Conservation (phyloP, 371 early-diverging fungal species). For the Batkoa obscura region DNA sequence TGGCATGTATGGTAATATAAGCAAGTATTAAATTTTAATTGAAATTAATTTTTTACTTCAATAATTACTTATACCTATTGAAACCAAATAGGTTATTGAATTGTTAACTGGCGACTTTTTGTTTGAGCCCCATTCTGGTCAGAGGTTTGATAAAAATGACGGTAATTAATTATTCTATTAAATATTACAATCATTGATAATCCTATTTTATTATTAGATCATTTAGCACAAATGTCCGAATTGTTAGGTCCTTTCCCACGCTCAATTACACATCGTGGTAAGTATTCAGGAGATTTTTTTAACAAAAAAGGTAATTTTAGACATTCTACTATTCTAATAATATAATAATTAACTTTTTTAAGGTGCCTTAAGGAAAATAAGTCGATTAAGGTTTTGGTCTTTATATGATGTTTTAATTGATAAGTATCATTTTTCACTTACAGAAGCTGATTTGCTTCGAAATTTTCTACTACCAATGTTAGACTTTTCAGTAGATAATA, state of each 20-base stretch:
- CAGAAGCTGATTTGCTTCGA: slow-evolving; percentile 35
- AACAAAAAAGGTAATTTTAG: slow-evolving; percentile 46
- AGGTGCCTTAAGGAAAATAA: slow-evolving; percentile 68
- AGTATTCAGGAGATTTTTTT: slow-evolving; percentile 56
- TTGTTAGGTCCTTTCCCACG: slow-evolving; percentile 68
- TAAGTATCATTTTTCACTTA: slow-evolving; percentile 42
- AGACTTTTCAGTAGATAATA: slow-evolving; percentile 12
- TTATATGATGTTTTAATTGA: slow-evolving; percentile 65
- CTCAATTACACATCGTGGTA: slow-evolving; percentile 47
- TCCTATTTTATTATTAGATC: slow-evolving; percentile 38
- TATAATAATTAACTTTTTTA: slow-evolving; percentile 1
- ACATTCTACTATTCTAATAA: too few relatives aligned
- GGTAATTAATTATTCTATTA: slow-evolving; percentile 22
- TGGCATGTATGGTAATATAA: slow-evolving; percentile 69
- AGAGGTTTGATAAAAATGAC: slow-evolving; percentile 72
- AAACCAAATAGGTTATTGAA: slow-evolving; percentile 39
- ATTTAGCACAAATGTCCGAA: slow-evolving; percentile 90
- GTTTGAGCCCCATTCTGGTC: slow-evolving; percentile 82
- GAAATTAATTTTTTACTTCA: too few relatives aligned
- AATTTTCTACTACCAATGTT: slow-evolving; percentile 56
- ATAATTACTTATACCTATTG: too few relatives aligned
- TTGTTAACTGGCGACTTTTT: slow-evolving; percentile 85
- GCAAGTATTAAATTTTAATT: neutral
- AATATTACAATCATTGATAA: too few relatives aligned
- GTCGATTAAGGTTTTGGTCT: slow-evolving; percentile 57